These are phyloP conservation scores for Tetrahymena borealis DNA, from an alignment of 73 alveolate species.

Conservation along the genomic window DNA sequence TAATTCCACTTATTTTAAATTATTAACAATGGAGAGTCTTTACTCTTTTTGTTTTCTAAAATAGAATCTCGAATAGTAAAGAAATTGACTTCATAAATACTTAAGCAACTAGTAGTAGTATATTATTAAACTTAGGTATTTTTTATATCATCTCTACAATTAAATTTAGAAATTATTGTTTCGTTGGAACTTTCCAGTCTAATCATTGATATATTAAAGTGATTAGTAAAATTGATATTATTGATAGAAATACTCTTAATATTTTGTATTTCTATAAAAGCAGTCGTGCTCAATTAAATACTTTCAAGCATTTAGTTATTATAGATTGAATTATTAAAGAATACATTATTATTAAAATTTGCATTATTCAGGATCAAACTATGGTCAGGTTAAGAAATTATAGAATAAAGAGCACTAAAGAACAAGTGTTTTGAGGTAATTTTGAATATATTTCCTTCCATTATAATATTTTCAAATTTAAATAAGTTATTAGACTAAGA, in stretches of 20 bases:
- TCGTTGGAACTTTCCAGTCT: not conserved
- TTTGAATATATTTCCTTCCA: not conserved
- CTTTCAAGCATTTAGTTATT: not conserved
- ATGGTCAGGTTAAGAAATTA: not conserved
- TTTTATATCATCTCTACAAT: not conserved
- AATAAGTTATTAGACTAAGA: not conserved
- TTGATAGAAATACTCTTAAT: not conserved
- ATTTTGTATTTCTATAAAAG: not conserved
- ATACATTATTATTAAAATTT: not conserved
- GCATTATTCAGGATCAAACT: not conserved
- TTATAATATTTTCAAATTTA: not conserved
- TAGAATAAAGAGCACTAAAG: not conserved
- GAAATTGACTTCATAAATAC: not conserved
- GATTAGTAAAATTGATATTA: not conserved
- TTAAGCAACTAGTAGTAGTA: not conserved
- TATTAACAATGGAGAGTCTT: not conserved
- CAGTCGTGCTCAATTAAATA: not conserved
- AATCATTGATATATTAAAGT: not conserved
- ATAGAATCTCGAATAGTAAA: not conserved
- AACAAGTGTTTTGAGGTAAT: not conserved
- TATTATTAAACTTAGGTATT: not conserved
- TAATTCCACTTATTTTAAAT: not conserved
- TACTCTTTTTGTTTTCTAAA: not conserved
- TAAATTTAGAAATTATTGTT: not conserved
- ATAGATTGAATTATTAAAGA: not conserved